phyloP scores from a whole-genome alignment of 768 basidiomycete genomes.

The Favolaschia claudopus region DNA sequence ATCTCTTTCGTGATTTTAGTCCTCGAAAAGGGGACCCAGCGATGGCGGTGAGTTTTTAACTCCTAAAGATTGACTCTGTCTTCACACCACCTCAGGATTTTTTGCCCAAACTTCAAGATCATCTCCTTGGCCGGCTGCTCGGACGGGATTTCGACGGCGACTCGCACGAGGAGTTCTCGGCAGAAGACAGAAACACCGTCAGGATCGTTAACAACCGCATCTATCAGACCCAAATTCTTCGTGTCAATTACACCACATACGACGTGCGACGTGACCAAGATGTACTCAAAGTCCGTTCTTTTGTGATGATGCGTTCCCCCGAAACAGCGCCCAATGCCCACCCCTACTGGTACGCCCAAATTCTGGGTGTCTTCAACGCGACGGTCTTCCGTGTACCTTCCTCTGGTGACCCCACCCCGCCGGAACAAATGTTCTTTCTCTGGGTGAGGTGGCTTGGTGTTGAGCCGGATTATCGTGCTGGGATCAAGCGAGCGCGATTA shows the following conservation, averaged over 20 bases:
- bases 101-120: conserved; percentile 41
- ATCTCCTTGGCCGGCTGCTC: conserved; percentile 41
- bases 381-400: conserved; percentile 22
- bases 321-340: conserved; percentile 14
- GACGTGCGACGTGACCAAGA: conserved; percentile 43
- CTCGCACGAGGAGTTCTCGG: conserved; percentile 33
- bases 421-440: conserved; percentile 34
- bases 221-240: conserved; percentile 36
- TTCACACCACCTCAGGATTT: conserved; percentile 30
- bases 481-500: conserved; percentile 30
- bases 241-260: conserved; percentile 47
- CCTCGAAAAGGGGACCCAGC: conserved; percentile 24
- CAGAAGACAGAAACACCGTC: conserved; percentile 28
- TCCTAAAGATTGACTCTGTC: neutral
- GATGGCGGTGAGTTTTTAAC: conserved; percentile 24
- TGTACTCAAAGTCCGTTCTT: conserved; percentile 33
- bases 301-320: conserved; percentile 34
- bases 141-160: conserved; percentile 37
- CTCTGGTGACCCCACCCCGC: neutral
- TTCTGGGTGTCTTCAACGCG: conserved; percentile 35
- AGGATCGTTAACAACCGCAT: conserved; percentile 31
- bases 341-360: conserved; percentile 34
- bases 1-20: conserved; percentile 18
- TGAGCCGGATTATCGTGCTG: conserved; percentile 18
- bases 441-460: conserved; percentile 37